A percentile compares a stretch with the other conserved stretches of the same genome.
Conservation (phyloP, 352 stramenopile genomes). For the Peronospora farinosa region DNA sequence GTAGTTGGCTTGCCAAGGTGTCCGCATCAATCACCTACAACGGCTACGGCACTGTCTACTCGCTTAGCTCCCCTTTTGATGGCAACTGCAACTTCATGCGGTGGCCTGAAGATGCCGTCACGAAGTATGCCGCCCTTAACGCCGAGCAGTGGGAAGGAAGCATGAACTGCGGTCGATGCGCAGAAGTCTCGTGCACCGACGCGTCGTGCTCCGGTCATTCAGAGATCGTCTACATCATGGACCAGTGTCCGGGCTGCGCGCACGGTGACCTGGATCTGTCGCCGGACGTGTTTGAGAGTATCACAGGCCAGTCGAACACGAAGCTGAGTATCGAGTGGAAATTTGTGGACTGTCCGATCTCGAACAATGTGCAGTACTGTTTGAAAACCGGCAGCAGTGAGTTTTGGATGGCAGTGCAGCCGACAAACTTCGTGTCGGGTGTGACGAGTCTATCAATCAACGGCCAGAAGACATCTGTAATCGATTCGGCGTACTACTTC, state of each 20-base stretch:
- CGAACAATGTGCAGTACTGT: conserved; percentile 52
- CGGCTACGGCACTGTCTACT: conserved; percentile 28
- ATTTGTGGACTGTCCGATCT: conserved; percentile 57
- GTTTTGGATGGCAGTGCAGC: conserved; percentile 62
- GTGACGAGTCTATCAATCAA: conserved; percentile 53
- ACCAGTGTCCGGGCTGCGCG: conserved; percentile 52
- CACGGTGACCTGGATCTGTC: conserved; percentile 55
- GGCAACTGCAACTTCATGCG: conserved; percentile 52
- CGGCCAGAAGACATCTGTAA: conserved; percentile 43
- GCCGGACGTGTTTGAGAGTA: conserved; percentile 44
- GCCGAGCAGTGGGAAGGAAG: conserved; percentile 32
- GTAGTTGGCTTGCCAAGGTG: neutral
- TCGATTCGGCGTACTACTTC: conserved; percentile 66
- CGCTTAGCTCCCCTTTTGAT: conserved; percentile 17
- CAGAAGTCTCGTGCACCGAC: conserved; percentile 46
- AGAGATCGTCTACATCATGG: conserved; percentile 61
- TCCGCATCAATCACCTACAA: conserved; percentile 6
- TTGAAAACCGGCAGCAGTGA: conserved; percentile 54
- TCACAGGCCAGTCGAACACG: conserved; percentile 48
- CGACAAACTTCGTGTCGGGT: conserved; percentile 47
- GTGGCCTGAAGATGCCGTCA: conserved; percentile 18
- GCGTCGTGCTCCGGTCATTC: conserved; percentile 30
- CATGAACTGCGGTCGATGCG: conserved; percentile 46
- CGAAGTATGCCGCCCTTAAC: conserved; percentile 43
- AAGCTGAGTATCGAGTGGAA: conserved; percentile 51